Conservation (phyloP, 352 stramenopile genomes). For the Discostella stelligera region DNA sequence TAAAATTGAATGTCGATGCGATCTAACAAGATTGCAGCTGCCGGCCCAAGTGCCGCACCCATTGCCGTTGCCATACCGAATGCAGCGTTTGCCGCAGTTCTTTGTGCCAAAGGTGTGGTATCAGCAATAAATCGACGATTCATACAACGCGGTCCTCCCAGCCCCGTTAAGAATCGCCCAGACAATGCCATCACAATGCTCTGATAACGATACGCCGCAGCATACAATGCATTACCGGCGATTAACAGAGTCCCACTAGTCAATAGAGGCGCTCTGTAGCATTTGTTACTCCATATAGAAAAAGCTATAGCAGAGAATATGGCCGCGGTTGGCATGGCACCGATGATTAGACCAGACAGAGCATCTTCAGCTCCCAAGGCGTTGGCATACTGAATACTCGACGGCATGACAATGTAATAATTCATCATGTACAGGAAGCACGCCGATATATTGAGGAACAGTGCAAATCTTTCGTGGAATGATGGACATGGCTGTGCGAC, state of each 20-base stretch:
- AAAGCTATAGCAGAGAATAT: conserved; percentile 90
- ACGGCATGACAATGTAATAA: conserved; percentile 97
- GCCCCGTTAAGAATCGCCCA: conserved; percentile 88
- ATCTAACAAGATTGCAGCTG: conserved; percentile 69
- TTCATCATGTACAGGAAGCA: conserved; percentile 97
- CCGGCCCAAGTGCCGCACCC: conserved; percentile 89
- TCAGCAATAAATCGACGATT: conserved; percentile 85
- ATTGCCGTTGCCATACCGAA: conserved; percentile 91
- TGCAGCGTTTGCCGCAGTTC: conserved; percentile 88
- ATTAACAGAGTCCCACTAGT: conserved; percentile 53
- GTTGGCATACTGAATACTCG: conserved; percentile 88
- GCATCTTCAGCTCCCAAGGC: conserved; percentile 88
- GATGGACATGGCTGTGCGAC: conserved; percentile 57
- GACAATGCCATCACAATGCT: conserved; percentile 83
- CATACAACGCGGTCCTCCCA: conserved; percentile 88
- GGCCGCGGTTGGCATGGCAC: conserved; percentile 92
- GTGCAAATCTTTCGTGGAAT: conserved; percentile 87
- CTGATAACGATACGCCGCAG: conserved; percentile 45
- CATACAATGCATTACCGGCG: conserved; percentile 67
- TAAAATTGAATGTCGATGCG: conserved; percentile 54
- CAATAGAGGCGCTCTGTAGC: conserved; percentile 62
- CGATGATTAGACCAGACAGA: conserved; percentile 91
- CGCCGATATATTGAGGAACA: conserved; percentile 90
- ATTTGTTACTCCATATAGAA: conserved; percentile 83
- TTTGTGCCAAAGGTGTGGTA: conserved; percentile 71